Evolutionary conservation across 192 early-diverging fungal genomes (phyloP).

Genomic region (Coemansia sp.): DNA sequence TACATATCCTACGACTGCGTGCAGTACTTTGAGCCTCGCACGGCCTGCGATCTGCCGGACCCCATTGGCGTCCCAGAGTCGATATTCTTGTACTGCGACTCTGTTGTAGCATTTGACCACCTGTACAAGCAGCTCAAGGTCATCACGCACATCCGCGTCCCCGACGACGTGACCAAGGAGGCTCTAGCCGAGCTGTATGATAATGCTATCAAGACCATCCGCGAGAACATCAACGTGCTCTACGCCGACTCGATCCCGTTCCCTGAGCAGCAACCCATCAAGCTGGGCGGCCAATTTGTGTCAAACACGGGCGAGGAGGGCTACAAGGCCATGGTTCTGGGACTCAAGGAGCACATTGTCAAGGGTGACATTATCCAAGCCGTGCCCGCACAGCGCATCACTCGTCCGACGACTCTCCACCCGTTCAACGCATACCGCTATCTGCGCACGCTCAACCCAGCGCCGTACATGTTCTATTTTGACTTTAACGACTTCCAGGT

Average conservation of each 20-base stretch:
- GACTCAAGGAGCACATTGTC: conserved; percentile 88
- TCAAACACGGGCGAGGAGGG: conserved; percentile 93
- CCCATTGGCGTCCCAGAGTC: conserved; percentile 90
- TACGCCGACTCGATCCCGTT: conserved; percentile 71
- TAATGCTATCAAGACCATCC: conserved; percentile 71
- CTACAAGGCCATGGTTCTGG: conserved; percentile 86
- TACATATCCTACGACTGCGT: conserved; percentile 98
- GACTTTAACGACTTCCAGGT: conserved; percentile 91
- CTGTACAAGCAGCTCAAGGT: conserved; percentile 90
- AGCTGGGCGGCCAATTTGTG: conserved; percentile 65
- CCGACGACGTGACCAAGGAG: conserved; percentile 58
- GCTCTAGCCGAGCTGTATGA: conserved; percentile 66
- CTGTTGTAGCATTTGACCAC: conserved; percentile 95
- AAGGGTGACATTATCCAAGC: conserved; percentile 98
- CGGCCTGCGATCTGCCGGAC: conserved; percentile 77
- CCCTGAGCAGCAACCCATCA: conserved; percentile 75
- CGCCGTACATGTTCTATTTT: conserved; percentile 99
- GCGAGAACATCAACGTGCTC: conserved; percentile 67
- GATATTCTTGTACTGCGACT: conserved; percentile 93
- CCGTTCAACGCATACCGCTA: conserved; percentile 99
- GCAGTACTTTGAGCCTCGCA: conserved; percentile 96
- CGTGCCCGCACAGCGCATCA: conserved; percentile 90
- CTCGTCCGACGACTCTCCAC: conserved; percentile 84
- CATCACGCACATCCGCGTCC: conserved; percentile 82
- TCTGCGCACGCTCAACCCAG: conserved; percentile 94